Conservation (phyloP, 2,329 filamentous ascomycete species). For the Neonectria ditissima region DNA sequence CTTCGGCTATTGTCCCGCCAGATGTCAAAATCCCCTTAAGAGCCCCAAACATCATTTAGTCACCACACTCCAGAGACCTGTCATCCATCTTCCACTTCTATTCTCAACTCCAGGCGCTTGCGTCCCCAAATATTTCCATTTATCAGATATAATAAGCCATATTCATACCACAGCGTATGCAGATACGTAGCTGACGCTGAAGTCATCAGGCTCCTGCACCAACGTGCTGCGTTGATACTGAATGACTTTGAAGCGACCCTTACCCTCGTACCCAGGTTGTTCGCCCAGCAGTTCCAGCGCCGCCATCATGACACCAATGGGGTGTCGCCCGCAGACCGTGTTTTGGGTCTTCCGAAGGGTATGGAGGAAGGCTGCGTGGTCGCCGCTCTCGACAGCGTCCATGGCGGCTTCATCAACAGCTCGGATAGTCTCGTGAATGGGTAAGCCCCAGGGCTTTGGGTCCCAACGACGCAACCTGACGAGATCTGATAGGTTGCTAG, state of each 20-base stretch:
- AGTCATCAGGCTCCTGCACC: constrained; percentile 75
- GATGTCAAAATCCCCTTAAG: constrained; percentile 7
- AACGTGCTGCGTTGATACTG: constrained; percentile 87
- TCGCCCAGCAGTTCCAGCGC: constrained; percentile 75
- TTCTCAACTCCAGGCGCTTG: background rate
- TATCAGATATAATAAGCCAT: background rate
- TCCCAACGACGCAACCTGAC: constrained; percentile 52
- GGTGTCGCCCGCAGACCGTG: constrained; percentile 94
- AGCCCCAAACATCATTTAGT: background rate
- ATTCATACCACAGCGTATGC: constrained; percentile 81
- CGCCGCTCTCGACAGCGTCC: constrained; percentile 83
- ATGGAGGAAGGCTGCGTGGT: constrained; percentile 75
- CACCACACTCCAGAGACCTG: background rate
- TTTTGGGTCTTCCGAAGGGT: constrained; percentile 81
- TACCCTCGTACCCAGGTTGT: constrained; percentile 50
- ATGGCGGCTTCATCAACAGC: constrained; percentile 85
- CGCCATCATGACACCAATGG: constrained; percentile 93
- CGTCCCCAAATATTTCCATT: background rate
- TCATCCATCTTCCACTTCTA: background rate
- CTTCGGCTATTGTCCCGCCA: background rate
- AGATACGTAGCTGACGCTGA: constrained; percentile 94
- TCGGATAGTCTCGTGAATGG: constrained; percentile 88
- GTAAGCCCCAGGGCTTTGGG: constrained; percentile 52
- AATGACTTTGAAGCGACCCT: constrained; percentile 79
- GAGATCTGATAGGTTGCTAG: constrained; percentile 53